A percentile compares a stretch with the other conserved stretches of the same genome.
Evolutionary conservation across 2,329 filamentous ascomycete species (phyloP).

Genomic region (Geosmithia flava): DNA sequence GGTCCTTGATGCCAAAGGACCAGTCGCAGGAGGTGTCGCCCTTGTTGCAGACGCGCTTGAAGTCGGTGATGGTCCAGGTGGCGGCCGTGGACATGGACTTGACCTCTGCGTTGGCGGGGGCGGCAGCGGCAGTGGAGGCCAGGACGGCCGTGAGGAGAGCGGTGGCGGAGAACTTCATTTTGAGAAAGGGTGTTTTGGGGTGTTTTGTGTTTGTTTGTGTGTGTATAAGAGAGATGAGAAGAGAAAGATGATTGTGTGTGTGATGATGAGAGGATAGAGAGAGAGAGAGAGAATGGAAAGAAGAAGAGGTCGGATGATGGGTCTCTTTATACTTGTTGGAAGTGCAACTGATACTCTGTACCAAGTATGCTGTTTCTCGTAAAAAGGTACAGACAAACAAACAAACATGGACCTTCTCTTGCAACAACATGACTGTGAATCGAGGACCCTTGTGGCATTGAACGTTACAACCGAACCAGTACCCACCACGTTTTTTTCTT

Average conservation of each 20-base stretch:
- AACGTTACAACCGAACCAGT: no score
- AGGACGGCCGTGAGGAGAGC: slow-evolving; percentile 18
- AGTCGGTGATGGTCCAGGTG: slow-evolving; percentile 26
- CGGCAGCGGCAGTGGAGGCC: slow-evolving; percentile 21
- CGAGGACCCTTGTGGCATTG: no score
- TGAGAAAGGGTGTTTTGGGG: slow-evolving; percentile 10
- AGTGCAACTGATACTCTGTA: no score
- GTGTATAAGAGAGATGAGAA: neutral
- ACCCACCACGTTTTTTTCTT: no score
- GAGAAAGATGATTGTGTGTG: neutral
- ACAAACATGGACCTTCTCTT: no score
- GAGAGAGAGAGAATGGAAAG: no score
- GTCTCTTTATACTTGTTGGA: neutral
- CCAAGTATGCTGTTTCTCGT: no score
- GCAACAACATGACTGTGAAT: no score
- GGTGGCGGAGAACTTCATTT: slow-evolving; percentile 28
- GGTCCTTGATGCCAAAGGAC: slow-evolving; percentile 23
- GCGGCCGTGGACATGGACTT: slow-evolving; percentile 22
- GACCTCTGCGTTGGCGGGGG: slow-evolving; percentile 16
- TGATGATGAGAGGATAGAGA: neutral
- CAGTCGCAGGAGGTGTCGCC: slow-evolving; percentile 17
- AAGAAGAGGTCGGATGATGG: neutral
- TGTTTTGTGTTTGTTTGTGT: neutral
- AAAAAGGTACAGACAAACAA: no score
- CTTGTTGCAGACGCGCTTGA: slow-evolving; percentile 21